These are phyloP conservation scores for Smithsoniella earleae DNA, from an alignment of 163 green algal genomes.

Conservation along the genomic window DNA sequence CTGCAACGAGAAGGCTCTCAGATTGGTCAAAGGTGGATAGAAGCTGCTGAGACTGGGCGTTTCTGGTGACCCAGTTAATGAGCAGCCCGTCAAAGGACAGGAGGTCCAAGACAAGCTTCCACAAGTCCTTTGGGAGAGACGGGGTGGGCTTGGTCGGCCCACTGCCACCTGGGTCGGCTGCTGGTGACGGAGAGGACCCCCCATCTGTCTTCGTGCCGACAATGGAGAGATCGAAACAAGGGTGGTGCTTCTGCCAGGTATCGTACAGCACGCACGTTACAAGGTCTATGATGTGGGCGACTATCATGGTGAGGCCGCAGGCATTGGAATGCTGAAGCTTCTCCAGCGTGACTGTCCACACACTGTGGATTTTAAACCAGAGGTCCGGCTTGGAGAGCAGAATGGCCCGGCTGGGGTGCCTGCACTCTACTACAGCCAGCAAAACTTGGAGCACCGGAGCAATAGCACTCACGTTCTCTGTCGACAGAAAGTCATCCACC, in stretches of 20 bases:
- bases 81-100: background rate
- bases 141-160: too few species aligned
- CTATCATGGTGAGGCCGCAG: background rate
- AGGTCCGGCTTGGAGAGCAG: background rate
- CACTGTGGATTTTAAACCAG: background rate
- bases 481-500: background rate
- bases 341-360: background rate
- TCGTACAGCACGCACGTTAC: slow-evolving; percentile 6
- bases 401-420: background rate
- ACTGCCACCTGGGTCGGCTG: too few species aligned
- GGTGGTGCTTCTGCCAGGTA: background rate
- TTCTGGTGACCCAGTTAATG: background rate
- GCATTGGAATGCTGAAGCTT: background rate
- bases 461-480: background rate
- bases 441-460: background rate
- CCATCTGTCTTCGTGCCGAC: too few species aligned
- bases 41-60: background rate
- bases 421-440: background rate
- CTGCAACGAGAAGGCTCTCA: background rate
- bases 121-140: background rate
- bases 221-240: too few species aligned
- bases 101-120: background rate
- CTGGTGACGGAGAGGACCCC: too few species aligned
- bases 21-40: too few species aligned
- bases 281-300: background rate